Evolutionary conservation across 495 filamentous ascomycete species (phyloP), one percentile per base, ranked within the genome.

Genomic region (Copromyces sp.): DNA sequence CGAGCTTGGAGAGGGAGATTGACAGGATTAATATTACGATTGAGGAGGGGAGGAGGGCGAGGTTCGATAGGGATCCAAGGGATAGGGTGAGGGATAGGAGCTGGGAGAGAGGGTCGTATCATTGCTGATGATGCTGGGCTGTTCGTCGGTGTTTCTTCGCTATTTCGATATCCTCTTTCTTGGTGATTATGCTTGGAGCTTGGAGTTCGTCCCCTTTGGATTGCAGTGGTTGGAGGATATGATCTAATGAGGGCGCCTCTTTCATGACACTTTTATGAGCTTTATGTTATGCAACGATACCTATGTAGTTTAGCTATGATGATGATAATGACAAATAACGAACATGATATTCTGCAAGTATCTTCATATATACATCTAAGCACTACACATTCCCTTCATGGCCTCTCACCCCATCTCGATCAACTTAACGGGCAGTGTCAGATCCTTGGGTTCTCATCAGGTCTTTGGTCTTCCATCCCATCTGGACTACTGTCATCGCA

Each of bases 1-100:
- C 53, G 29, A 37, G 71, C 35, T 47, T 42, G 41, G 75, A 74
- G 24, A 42, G 39, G 37, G 74, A 74, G 14, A 39, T 35, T 24
- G 74, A 72, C 37, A 71, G 61, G 29, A 70, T 75, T 24, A 68
- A 72, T 42, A 71, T 73, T 14, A 69, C n/a, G 3, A 75, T 73
- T 24, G 71, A 71, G 68, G 69, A 68, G 35, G 24, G 24, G 37
- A 65, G 53, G 29, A 35, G 40, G 59, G 53, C 69, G 39, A 70
- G 39, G 14, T 41, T 70, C 39, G 37, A 14, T 9, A 35, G 59
- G 40, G 72, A 69, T 3, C 68, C 69, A 4, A 68, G 72, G 4
- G 59, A 39, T 16, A 68, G 38, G 65, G 42, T 20, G 70, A 32
- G 69, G 65, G 47, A 47, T 41, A 68, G 39, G 68, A 42, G 39